Percentiles rank a stretch among this genome's conserved stretches.
Conservation (phyloP, 1,284 basidiomycete species). For the Puccinia triticina region DNA sequence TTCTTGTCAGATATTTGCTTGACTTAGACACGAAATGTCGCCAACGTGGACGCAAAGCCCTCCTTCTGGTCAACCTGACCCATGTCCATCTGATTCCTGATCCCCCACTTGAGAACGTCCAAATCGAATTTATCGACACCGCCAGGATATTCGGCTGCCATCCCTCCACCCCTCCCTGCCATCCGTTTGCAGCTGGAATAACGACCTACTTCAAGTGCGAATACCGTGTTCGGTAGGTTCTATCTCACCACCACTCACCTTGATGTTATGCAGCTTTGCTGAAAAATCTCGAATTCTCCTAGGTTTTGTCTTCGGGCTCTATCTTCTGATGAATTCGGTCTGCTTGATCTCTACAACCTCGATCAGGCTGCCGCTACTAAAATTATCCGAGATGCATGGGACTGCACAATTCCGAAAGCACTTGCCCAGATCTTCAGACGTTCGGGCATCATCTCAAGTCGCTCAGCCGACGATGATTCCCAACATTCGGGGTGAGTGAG, state of each 20-base stretch:
- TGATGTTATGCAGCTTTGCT: background rate
- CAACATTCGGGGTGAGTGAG: slow-evolving; percentile 21
- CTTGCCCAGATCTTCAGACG: slow-evolving; percentile 25
- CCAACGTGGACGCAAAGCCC: slow-evolving; percentile 38
- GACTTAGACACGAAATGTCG: slow-evolving; percentile 34
- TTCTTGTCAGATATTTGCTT: slow-evolving; percentile 31
- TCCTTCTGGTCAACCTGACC: slow-evolving; percentile 34
- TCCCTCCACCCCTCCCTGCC: slow-evolving; percentile 33
- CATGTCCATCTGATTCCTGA: slow-evolving; percentile 37
- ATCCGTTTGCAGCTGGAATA: slow-evolving; percentile 41
- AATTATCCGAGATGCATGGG: slow-evolving; percentile 48
- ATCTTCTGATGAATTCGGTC: slow-evolving; percentile 45
- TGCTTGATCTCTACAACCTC: slow-evolving; percentile 40
- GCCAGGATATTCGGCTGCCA: slow-evolving; percentile 20
- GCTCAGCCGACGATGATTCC: slow-evolving; percentile 24
- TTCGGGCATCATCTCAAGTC: slow-evolving; percentile 32
- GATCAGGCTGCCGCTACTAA: slow-evolving; percentile 44
- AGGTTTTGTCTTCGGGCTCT: slow-evolving; percentile 46
- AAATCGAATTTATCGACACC: slow-evolving; percentile 46
- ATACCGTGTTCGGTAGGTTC: slow-evolving; percentile 48
- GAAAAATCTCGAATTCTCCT: background rate
- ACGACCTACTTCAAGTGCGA: slow-evolving; percentile 47
- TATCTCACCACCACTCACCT: background rate
- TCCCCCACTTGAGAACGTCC: slow-evolving; percentile 34
- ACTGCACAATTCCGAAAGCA: slow-evolving; percentile 22